Base-by-base conservation (phyloP, 148 eudicot genomes). In the Camellia granthamiana region DNA sequence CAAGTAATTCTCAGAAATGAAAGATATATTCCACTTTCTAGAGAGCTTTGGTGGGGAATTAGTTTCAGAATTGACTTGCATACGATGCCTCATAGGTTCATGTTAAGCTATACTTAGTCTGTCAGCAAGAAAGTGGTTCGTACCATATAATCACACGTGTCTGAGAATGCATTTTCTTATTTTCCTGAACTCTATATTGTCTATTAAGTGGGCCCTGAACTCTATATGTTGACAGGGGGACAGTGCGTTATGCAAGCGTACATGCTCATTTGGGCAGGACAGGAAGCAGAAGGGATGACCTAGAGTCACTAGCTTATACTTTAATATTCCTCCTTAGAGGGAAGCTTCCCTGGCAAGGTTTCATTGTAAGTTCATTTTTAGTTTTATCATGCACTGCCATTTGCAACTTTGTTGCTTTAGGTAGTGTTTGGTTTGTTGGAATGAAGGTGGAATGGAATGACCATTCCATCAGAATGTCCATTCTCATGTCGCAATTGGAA, bases 181-280 rank as follows among this genome's bases (percentile, higher is more conserved):
- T 59, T 75, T 47, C 41, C 54, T 75, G 14, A 71, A 19, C 3
- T 21, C 44, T 8, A 11, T 79, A 71, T 46, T 52, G 19, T 62
- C 41, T 76, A 23, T 63, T 61, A 44, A 78, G 10, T 71, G 43
- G 60, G n/a, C 30, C 70, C 30, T 18, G 56, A 74, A 63, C 60
- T 23, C 30, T 56, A 1, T 70, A 58, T 70, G 54, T 80, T 60
- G 65, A 67, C 82, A 88, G 90, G 82, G 90, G 90, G 13, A 88
- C 90, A 10, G 87, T 88, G 12, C 88, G 90, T 56, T 88, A 88
- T 82, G 90, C 90, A 4, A 88, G 90, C 63, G 90, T 86, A 19
- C 90, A 88, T 84, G 90, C 90, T 55, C 90, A 88, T 88, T 81
- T 88, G 74, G 90, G 90, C 30, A 78, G 90, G 81, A 88, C 88